Percentiles rank a stretch among this genome's conserved stretches.
These are phyloP conservation scores for Lepidium sativum DNA, from an alignment of 345 rosid genomes.

Conservation along the genomic window DNA sequence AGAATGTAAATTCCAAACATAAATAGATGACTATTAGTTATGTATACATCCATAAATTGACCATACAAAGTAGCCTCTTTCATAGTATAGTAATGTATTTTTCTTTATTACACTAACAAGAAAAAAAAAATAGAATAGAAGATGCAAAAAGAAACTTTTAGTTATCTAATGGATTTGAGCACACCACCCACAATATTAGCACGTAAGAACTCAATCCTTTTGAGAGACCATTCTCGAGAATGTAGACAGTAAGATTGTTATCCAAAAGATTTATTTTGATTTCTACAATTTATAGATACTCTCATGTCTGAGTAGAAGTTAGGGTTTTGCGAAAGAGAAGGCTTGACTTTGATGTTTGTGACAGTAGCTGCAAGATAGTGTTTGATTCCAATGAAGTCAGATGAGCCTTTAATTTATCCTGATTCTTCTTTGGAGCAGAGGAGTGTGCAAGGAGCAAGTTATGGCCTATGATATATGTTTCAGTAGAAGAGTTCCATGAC, in stretches of 20 bases:
- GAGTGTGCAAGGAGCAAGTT: constrained; percentile 58
- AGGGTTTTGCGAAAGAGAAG: constrained; percentile 26
- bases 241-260: constrained; percentile 32
- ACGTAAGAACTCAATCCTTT: too few species aligned
- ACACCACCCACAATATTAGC: too few species aligned
- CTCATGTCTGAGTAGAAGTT: constrained; percentile 32
- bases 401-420: constrained; percentile 44
- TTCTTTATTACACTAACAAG: too few species aligned
- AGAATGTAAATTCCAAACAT: too few species aligned
- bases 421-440: constrained; percentile 46
- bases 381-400: constrained; percentile 47
- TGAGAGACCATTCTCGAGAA: constrained; percentile 32
- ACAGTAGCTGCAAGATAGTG: constrained; percentile 25
- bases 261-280: not conserved
- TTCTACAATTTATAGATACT: not conserved
- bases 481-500: constrained; percentile 52
- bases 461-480: constrained; percentile 57
- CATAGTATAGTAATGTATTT: too few species aligned
- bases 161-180: too few species aligned
- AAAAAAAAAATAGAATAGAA: too few species aligned
- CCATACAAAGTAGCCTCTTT: too few species aligned
- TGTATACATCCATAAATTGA: too few species aligned
- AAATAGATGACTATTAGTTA: too few species aligned
- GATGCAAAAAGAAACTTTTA: too few species aligned
- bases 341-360: constrained; percentile 20